phyloP scores from a whole-genome alignment of 2,329 filamentous ascomycete species.

The Tolypocladium ovalisporum region DNA sequence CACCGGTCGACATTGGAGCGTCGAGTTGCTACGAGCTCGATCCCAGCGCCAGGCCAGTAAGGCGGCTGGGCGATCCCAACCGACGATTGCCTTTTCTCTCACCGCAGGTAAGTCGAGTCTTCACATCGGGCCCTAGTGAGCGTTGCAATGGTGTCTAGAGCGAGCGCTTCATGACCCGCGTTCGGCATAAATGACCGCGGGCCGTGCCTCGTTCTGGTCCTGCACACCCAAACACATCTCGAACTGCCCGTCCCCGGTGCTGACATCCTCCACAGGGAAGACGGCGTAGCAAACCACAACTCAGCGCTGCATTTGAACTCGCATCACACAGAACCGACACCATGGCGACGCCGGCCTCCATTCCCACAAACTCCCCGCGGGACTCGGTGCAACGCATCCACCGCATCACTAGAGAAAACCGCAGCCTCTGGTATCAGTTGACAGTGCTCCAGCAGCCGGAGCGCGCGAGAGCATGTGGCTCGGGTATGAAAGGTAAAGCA shows the following conservation, averaged over 20 bases:
- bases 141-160: not conserved
- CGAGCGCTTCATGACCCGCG: not conserved
- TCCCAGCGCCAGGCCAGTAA: not conserved
- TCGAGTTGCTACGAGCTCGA: not conserved
- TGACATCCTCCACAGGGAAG: not conserved
- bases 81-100: not conserved
- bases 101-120: not conserved
- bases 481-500: constrained; percentile 79
- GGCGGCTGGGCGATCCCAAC: not conserved
- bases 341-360: constrained; percentile 21
- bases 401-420: constrained; percentile 56
- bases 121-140: not conserved
- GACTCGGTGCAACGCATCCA: constrained; percentile 35
- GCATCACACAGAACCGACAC: constrained; percentile 6
- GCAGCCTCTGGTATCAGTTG: constrained; percentile 70
- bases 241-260: not conserved
- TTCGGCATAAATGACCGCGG: not conserved
- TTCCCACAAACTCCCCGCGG: constrained; percentile 16
- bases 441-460: constrained; percentile 89
- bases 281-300: not conserved
- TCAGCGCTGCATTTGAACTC: not conserved
- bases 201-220: not conserved
- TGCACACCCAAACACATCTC: not conserved
- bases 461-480: constrained; percentile 87
- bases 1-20: not conserved